These are phyloP conservation scores for Pseudotsuga menziesii DNA, from an alignment of 75 land plant genomes.

Conservation along the genomic window DNA sequence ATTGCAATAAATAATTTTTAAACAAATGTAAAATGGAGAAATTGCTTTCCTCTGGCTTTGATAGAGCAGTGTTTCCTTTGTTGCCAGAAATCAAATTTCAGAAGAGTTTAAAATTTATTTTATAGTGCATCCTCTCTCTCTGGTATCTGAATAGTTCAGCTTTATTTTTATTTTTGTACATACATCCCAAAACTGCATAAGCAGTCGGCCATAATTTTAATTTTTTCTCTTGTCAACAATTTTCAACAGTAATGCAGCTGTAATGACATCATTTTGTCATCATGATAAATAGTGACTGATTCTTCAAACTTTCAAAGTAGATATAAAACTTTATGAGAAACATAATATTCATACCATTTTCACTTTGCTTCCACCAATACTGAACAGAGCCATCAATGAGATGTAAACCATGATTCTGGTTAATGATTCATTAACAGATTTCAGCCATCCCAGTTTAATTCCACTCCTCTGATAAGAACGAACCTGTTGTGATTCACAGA, in stretches of 20 bases:
- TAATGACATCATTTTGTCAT: neutral
- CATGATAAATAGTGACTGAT: neutral
- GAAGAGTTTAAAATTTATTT: neutral
- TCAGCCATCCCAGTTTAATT: constrained; percentile 77
- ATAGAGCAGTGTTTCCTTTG: neutral
- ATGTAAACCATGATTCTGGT: constrained; percentile 84
- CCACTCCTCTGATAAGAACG: constrained; percentile 81
- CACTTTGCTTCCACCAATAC: constrained; percentile 95
- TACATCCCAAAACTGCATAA: neutral
- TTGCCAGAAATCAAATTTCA: neutral
- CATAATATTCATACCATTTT: constrained; percentile 64
- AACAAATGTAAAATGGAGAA: neutral
- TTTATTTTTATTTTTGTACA: neutral
- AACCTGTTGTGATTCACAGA: constrained; percentile 43
- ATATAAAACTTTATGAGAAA: neutral
- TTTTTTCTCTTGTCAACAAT: neutral
- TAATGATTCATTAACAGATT: constrained; percentile 86
- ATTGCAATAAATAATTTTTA: neutral
- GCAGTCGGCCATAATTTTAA: neutral
- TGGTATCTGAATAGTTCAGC: neutral
- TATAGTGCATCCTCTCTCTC: neutral
- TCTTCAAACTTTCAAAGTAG: neutral
- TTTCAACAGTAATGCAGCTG: neutral
- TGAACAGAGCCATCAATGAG: constrained; percentile 83
- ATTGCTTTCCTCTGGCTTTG: neutral